These are phyloP conservation scores for Ogataea sp. DNA, from an alignment of 805 yeast genomes.

Conservation along the genomic window DNA sequence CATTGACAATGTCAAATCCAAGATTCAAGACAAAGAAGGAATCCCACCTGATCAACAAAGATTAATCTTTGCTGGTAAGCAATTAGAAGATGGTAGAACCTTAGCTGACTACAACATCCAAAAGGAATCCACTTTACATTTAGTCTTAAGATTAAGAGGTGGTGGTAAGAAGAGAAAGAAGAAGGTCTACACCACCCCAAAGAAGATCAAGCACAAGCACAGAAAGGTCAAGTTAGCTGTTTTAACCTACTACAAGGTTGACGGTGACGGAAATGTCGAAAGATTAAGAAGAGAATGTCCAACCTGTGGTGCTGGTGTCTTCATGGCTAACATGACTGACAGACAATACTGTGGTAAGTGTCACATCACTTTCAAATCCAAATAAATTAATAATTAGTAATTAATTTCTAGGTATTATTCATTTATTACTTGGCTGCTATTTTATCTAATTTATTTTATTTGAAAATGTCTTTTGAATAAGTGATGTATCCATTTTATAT, in stretches of 20 bases:
- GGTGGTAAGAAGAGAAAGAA: conserved; percentile 99
- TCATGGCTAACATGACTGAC: conserved; percentile 98
- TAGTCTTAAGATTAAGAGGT: conserved; percentile 93
- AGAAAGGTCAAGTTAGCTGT: conserved; percentile 99
- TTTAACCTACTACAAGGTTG: conserved; percentile 98
- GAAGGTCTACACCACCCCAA: conserved; percentile 99
- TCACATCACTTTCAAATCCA: conserved; percentile 80
- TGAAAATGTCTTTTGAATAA: no score
- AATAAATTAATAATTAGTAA: conserved; percentile 5
- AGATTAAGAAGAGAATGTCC: conserved; percentile 99
- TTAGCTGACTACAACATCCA: conserved; percentile 99
- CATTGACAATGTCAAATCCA: conserved; percentile 96
- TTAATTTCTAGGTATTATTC: no score
- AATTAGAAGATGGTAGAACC: conserved; percentile 98
- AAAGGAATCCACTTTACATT: conserved; percentile 96
- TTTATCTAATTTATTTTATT: no score
- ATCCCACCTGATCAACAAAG: conserved; percentile 99
- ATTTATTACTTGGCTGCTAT: no score
- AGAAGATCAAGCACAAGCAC: conserved; percentile 99
- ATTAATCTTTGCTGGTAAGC: conserved; percentile 99
- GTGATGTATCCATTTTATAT: no score
- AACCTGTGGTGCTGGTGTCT: conserved; percentile 97
- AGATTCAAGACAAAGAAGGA: conserved; percentile 99
- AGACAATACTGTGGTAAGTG: conserved; percentile 99
- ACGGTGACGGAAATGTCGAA: conserved; percentile 96